Evolutionary conservation across 108 stramenopile species (phyloP).

Genomic region (Cylindrotheca closterium): DNA sequence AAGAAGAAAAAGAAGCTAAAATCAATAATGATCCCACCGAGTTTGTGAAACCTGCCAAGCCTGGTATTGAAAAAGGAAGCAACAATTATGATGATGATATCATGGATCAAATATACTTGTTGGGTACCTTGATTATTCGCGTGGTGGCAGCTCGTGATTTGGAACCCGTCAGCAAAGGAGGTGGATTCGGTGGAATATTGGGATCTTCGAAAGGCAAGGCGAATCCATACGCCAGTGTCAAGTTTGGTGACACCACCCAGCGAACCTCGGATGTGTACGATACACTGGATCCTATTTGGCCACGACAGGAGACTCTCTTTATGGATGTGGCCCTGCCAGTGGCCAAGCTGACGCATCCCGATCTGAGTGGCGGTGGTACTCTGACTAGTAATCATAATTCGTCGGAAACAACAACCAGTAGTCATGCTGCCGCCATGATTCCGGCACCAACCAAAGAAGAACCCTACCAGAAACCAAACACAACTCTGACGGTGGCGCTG

Average conservation of each 20-base stretch:
- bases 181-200: conserved; percentile 21
- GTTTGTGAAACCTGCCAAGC: conserved; percentile 20
- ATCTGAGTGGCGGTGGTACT: background rate
- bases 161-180: conserved; percentile 35
- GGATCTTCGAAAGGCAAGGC: conserved; percentile 19
- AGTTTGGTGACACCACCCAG: conserved; percentile 60
- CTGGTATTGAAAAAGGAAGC: conserved; percentile 17
- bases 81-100: conserved; percentile 6
- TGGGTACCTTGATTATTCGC: conserved; percentile 80
- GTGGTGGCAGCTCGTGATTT: conserved; percentile 78
- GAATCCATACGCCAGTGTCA: conserved; percentile 65
- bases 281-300: conserved; percentile 68
- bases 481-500: conserved; percentile 46
- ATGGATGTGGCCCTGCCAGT: conserved; percentile 75
- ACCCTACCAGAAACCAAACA: conserved; percentile 24
- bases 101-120: conserved; percentile 54
- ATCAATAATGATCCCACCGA: conserved; percentile 21
- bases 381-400: background rate
- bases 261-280: conserved; percentile 58
- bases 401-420: background rate
- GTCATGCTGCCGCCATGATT: background rate
- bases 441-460: background rate
- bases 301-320: conserved; percentile 70
- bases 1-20: too few species aligned
- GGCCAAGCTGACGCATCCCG: conserved; percentile 12